A percentile compares a stretch with the other conserved stretches of the same genome.
phyloP scores from a whole-genome alignment of 192 early-diverging fungal genomes.

The Linnemannia exigua region DNA sequence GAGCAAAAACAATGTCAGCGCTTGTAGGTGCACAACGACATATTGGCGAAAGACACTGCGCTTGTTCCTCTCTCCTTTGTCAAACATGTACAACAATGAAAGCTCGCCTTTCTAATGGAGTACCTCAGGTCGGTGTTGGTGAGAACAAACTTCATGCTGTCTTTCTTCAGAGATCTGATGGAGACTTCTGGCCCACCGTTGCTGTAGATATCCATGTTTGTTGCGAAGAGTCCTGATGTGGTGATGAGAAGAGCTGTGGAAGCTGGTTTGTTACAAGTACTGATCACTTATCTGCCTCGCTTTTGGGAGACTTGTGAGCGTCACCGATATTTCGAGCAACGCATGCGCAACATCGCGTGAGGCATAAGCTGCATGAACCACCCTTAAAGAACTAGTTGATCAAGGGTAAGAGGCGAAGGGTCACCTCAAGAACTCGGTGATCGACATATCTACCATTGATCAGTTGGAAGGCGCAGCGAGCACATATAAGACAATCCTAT shows the following conservation, averaged over 20 bases:
- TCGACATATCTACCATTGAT: not conserved
- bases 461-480: not conserved
- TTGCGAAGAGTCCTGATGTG: not conserved
- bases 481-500: not conserved
- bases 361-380: not conserved
- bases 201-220: constrained; percentile 53
- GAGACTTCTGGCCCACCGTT: constrained; percentile 66
- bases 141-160: constrained; percentile 84
- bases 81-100: too few relatives aligned
- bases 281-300: not conserved
- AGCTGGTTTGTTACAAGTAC: not conserved
- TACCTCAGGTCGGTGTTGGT: constrained; percentile 89
- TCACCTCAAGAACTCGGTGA: not conserved
- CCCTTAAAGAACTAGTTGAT: not conserved
- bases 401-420: too few relatives aligned
- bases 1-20: not conserved
- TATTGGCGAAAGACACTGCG: not conserved
- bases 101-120: not conserved
- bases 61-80: not conserved
- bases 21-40: not conserved
- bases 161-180: constrained; percentile 68
- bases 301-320: not conserved
- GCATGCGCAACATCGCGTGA: not conserved
- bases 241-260: constrained; percentile 5
- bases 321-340: not conserved